Evolutionary conservation across 2,329 filamentous ascomycete genomes (phyloP).

Genomic region (Lachnellula cervina): DNA sequence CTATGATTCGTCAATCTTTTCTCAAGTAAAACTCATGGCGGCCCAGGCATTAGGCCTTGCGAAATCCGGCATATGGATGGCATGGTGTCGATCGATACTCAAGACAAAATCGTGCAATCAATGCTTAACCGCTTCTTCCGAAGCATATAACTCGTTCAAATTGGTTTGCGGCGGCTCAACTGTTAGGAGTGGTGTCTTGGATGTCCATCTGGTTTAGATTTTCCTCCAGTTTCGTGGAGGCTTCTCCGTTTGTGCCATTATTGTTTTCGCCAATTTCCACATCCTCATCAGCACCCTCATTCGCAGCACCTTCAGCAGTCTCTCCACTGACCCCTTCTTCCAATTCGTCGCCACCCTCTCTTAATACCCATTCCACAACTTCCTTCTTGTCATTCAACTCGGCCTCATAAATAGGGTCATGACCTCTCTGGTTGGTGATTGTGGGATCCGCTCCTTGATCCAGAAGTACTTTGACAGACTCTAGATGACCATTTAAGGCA

Average conservation of each 20-base stretch:
- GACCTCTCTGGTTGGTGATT: constrained; percentile 76
- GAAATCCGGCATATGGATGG: not conserved
- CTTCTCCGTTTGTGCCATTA: not conserved
- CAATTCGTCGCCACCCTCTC: constrained; percentile 35
- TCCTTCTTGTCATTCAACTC: constrained; percentile 64
- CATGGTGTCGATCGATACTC: not conserved
- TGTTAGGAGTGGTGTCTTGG: not conserved
- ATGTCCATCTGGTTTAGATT: constrained; percentile 7
- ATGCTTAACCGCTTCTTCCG: not conserved
- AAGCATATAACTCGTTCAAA: not conserved
- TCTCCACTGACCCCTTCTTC: constrained; percentile 31
- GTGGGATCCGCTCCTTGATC: constrained; percentile 72
- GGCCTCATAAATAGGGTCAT: constrained; percentile 72
- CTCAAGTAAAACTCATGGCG: not conserved
- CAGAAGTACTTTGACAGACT: constrained; percentile 71
- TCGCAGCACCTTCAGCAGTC: constrained; percentile 15
- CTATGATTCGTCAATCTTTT: not conserved
- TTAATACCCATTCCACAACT: constrained; percentile 51
- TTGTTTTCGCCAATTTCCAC: constrained; percentile 1
- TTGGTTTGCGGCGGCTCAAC: not conserved
- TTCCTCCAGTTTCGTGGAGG: constrained; percentile 7
- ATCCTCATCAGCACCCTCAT: constrained; percentile 11
- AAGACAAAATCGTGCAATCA: not conserved
- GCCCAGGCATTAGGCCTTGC: not conserved
- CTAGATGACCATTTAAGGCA: constrained; percentile 79